Evolutionary conservation across 768 basidiomycete species (phyloP), one percentile per base, ranked within the genome.

Genomic region (Austroboletus festivus): DNA sequence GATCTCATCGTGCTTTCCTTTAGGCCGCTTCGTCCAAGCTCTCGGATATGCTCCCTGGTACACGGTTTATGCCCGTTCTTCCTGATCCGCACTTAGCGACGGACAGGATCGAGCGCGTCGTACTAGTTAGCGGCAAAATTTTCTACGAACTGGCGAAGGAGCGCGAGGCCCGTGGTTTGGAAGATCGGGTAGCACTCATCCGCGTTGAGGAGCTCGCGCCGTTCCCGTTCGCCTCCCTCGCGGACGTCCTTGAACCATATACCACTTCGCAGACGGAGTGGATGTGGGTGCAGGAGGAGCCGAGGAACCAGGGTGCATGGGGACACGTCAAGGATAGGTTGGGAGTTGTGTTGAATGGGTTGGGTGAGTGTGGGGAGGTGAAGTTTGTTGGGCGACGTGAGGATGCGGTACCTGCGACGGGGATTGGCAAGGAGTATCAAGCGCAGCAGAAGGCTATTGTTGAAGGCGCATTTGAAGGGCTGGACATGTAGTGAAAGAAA

Each of bases 191-290:
- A 2, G 85, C 86, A 0, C 71, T 94, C 46, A 68, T 92, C 24
- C 80, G 89, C n/a, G 59, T 92, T 37, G 90, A 95, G 61, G 93
- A 94, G 62, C 73, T 95, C 3, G 80, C 83, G 7, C 93, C 93
- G 0, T 95, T 96, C 80, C 93, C 93, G 0, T 92, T 89, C 64
- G 48, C 61, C 0, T 69, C 71, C 20, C 68, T 93, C 0, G 60
- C 64, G 4, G 58, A 70, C 3, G 71, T 71, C 1, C 65, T 94
- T 26, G 41, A 54, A 34, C 54, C 64, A 3, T 89, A 88, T 57
- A 38, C 59, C 0, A 50, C 60, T 16, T 75, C 68, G 4, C 60
- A 23, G n/a, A 24, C 41, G 1, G 66, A 55, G 22, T 68, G 54
- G 57, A 38, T 77, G 8, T 95, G 87, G 82, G 71, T 89, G 16